Evolutionary conservation across 2,329 filamentous ascomycete species (phyloP), one percentile per base, ranked within the genome.

Genomic region (Orbilia oligospora): DNA sequence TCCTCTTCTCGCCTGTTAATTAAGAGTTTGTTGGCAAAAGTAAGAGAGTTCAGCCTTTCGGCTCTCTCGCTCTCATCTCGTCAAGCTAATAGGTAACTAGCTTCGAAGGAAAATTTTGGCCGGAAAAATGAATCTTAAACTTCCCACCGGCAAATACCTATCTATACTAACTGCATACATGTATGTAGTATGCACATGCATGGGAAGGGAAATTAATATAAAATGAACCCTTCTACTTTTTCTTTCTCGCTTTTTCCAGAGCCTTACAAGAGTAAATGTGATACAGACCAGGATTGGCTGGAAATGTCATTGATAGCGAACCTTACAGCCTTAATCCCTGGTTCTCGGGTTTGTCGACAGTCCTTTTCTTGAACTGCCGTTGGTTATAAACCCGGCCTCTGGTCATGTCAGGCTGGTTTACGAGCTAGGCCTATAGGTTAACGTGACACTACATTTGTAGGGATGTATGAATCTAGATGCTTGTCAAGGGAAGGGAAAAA

Each of bases 291-390:
- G 41, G 16, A 22, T 30, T 22, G 38, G 38, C 16, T 1, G 38
- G 38, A 38, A 16, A 41, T 22, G 38, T 20, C 44, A 36, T 48
- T 49, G 24, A 48, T 49, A 49, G 12, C 24, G 22, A 22, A 24
- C 41, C 36, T 53, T 66, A 72, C 46, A 72, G 58, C 58, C 69
- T 53, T 72, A 14, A 56, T 72, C 51, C 70, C 70, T 51, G 51
- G 70, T 58, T 55, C 36, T 67, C 46, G 61, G 70, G 22, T 24
- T 36, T 56, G 27, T 66, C 70, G 65, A 56, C 33, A 66, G 46
- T 27, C 63, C 33, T 67, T 36, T 30, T 38, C 14, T 46, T 44
- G 22, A 61, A 44, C 44, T 67, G 44, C 63, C 44, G 30, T 49
- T 30, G 27, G 27, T 6, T 30, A 30, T 41, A 44, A 53, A 46